phyloP scores from a whole-genome alignment of 768 basidiomycete genomes.

The Clavulina sp. region DNA sequence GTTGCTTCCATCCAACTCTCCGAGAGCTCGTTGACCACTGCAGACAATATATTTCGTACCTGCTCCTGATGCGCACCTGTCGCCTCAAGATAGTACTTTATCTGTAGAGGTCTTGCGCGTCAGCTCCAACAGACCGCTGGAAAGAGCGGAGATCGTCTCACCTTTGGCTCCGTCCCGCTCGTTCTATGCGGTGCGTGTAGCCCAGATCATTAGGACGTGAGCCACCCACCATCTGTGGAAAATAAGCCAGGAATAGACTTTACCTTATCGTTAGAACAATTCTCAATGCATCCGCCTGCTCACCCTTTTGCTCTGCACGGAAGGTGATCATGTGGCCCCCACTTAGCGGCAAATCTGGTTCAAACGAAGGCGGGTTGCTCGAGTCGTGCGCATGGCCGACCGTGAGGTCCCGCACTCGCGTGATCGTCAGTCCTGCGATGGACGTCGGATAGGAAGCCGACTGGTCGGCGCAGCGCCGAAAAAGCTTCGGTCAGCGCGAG shows the following conservation, averaged over 20 bases:
- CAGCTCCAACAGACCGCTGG: neutral
- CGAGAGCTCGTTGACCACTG: conserved; percentile 42
- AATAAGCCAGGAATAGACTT: conserved; percentile 8
- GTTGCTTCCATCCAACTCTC: conserved; percentile 51
- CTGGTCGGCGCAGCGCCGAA: neutral
- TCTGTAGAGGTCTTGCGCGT: conserved; percentile 22
- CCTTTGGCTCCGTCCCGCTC: conserved; percentile 85
- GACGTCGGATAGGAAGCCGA: neutral
- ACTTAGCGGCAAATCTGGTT: conserved; percentile 48
- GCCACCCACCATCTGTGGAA: neutral
- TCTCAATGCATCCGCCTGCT: conserved; percentile 20
- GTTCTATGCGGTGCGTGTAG: conserved; percentile 30
- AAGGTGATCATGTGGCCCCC: conserved; percentile 80
- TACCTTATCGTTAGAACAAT: conserved; percentile 59
- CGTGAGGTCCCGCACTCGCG: conserved; percentile 57
- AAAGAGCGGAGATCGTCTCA: conserved; percentile 14
- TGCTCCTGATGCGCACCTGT: conserved; percentile 33
- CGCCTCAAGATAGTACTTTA: conserved; percentile 84
- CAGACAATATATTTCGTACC: conserved; percentile 33
- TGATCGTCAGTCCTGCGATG: conserved; percentile 32
- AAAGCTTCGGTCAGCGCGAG: too few species aligned
- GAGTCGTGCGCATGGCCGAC: conserved; percentile 48
- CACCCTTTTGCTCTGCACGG: conserved; percentile 27
- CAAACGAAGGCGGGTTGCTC: conserved; percentile 44
- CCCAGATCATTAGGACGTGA: neutral